Percentiles rank a stretch among this genome's conserved stretches.
phyloP scores from a whole-genome alignment of 176 grass and related monocot species.

The Oryza glaberrima region DNA sequence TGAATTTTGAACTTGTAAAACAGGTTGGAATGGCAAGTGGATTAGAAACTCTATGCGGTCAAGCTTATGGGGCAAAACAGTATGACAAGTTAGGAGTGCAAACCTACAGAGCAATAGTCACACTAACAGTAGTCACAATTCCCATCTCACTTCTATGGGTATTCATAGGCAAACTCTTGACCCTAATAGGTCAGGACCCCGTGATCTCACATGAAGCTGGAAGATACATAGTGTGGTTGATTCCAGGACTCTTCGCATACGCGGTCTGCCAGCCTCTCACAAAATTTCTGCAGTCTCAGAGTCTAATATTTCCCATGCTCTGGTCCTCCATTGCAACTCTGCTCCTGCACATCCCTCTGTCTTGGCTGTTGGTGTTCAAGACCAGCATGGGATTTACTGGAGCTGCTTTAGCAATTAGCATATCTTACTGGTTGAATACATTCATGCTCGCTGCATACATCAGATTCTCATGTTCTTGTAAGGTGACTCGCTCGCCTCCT shows the following conservation, averaged over 20 bases:
- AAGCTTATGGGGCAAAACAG: constrained; percentile 86
- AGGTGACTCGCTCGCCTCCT: constrained; percentile 48
- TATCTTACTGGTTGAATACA: constrained; percentile 79
- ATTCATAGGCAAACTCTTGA: constrained; percentile 69
- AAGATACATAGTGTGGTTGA: constrained; percentile 78
- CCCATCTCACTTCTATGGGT: constrained; percentile 78
- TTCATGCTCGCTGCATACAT: constrained; percentile 73
- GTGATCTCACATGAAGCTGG: constrained; percentile 63
- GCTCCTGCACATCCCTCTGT: constrained; percentile 75
- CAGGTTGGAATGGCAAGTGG: constrained; percentile 92
- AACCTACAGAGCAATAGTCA: constrained; percentile 79
- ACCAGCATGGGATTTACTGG: constrained; percentile 65
- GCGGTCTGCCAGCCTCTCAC: constrained; percentile 68
- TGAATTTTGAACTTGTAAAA: constrained; percentile 28
- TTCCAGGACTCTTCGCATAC: constrained; percentile 76
- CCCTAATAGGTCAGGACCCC: constrained; percentile 75
- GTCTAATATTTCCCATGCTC: constrained; percentile 79
- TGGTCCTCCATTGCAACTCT: constrained; percentile 53
- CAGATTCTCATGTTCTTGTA: constrained; percentile 59
- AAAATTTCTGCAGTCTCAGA: constrained; percentile 87
- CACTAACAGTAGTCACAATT: constrained; percentile 59
- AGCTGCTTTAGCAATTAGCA: constrained; percentile 79
- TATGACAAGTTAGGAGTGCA: constrained; percentile 69
- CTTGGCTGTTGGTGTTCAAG: constrained; percentile 79
- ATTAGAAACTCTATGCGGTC: constrained; percentile 83